Percentiles rank a stretch among this genome's conserved stretches.
These are phyloP conservation scores for Flaveria sonorensis DNA, from an alignment of 129 eudicot genomes.

Conservation along the genomic window DNA sequence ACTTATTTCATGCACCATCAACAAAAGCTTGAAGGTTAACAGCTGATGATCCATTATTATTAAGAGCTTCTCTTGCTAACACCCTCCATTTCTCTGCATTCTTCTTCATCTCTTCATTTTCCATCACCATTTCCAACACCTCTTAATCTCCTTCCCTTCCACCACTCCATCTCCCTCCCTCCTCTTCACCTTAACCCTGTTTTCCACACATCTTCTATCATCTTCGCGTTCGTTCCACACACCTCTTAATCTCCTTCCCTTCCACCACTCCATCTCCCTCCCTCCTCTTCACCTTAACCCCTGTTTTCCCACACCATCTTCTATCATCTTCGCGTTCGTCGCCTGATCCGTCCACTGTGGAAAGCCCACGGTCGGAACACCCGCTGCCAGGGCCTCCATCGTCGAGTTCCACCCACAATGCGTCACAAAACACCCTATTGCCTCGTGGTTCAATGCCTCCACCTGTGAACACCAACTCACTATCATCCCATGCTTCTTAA, in stretches of 20 bases:
- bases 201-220: constrained; percentile 63
- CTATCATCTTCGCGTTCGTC: constrained; percentile 54
- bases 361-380: constrained; percentile 63
- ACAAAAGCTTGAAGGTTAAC: constrained; percentile 20
- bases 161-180: constrained; percentile 39
- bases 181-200: constrained; percentile 50
- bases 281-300: constrained; percentile 52
- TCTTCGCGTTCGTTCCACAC: constrained; percentile 56
- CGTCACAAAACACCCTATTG: constrained; percentile 62
- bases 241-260: constrained; percentile 33
- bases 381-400: constrained; percentile 50
- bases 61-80: constrained; percentile 26
- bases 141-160: constrained; percentile 32
- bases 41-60: constrained; percentile 20
- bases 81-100: constrained; percentile 24
- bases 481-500: constrained; percentile 41
- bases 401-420: constrained; percentile 84
- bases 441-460: constrained; percentile 44
- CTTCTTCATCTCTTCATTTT: constrained; percentile 20
- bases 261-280: constrained; percentile 35
- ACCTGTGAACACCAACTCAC: constrained; percentile 59
- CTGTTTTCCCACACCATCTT: constrained; percentile 64
- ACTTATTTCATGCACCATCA: not conserved
- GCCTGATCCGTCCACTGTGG: constrained; percentile 75
- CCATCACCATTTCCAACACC: constrained; percentile 26